Evolutionary conservation across 2,329 filamentous ascomycete species (phyloP).

Genomic region (Diaporthe citrichinensis): DNA sequence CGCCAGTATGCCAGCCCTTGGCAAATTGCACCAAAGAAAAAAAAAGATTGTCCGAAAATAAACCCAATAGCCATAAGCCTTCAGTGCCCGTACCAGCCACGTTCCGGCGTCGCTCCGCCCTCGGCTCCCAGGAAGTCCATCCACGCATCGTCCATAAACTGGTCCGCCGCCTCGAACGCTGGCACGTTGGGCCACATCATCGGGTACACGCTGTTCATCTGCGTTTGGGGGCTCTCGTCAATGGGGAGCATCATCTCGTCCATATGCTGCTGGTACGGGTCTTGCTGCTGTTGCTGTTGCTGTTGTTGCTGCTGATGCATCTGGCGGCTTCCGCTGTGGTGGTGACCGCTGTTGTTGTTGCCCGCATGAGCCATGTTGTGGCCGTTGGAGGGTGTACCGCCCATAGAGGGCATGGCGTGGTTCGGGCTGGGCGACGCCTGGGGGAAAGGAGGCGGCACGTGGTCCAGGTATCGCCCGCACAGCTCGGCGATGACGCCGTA

Average conservation of each 20-base stretch:
- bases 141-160: constrained; percentile 56
- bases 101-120: constrained; percentile 38
- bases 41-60: not conserved
- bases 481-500: constrained; percentile 57
- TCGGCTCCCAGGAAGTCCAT: constrained; percentile 52
- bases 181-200: constrained; percentile 63
- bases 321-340: constrained; percentile 30
- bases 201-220: constrained; percentile 57
- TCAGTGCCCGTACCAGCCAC: constrained; percentile 41
- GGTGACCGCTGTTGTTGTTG: constrained; percentile 26
- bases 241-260: constrained; percentile 47
- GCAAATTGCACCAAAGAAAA: not conserved
- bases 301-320: constrained; percentile 39
- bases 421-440: constrained; percentile 39
- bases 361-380: constrained; percentile 29
- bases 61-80: not conserved
- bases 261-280: constrained; percentile 42
- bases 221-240: constrained; percentile 57
- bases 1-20: not conserved
- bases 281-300: constrained; percentile 37
- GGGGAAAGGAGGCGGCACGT: constrained; percentile 41
- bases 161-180: constrained; percentile 53
- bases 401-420: constrained; percentile 34
- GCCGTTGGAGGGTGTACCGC: constrained; percentile 3
- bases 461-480: constrained; percentile 54